Base-by-base conservation (phyloP, 2,329 filamentous ascomycete genomes). In the Ceratocystis destructans region DNA sequence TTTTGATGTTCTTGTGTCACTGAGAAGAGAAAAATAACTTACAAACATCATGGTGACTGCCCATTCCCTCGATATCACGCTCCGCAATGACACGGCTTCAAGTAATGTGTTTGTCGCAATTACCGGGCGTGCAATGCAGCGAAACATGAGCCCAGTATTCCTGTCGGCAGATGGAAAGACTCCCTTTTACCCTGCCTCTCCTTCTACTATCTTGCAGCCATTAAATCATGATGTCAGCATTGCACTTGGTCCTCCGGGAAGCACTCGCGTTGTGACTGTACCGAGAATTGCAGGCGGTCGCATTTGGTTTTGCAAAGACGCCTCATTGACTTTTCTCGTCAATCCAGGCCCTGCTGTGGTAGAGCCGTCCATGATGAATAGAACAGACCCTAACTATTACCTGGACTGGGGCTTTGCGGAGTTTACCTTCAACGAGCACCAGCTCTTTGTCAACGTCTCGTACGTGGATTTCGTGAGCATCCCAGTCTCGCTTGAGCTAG, bases 381-480 rank as follows among this genome's bases (percentile, higher is more conserved):
- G 79, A 0, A 73, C 79, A 0, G 87, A 89, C 71, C 74, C 79
- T 1, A 89, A 88, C 73, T 84, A 84, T 72, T 76, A 80, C 45
- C 75, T 81, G 59, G 75, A 79, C 67, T 89, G 86, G 86, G 81
- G 79, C 33, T 89, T 89, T 72, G 84, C 80, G 76, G 87, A 89
- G 74, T 85, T 88, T 71, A 87, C 85, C 17, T 87, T 81, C 75
- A 87, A 87, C 73, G 71, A 74, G 45, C 71, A 73, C 41, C 79
- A 87, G 73, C 75, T 88, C 4, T 89, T 83, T 72, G 84, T 82
- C 70, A 88, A 88, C 70, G 85, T 92, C 71, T 84, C 80, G 69
- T 87, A 87, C 73, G 89, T 92, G 64, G 88, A 92, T 76, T 92
- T 92, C 74, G 82, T 90, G 69, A 77, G 78, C 70, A 73, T 87